A percentile compares a stretch with the other conserved stretches of the same genome.
phyloP scores from a whole-genome alignment of 192 early-diverging fungal genomes.

The Umbelopsis ramanniana region DNA sequence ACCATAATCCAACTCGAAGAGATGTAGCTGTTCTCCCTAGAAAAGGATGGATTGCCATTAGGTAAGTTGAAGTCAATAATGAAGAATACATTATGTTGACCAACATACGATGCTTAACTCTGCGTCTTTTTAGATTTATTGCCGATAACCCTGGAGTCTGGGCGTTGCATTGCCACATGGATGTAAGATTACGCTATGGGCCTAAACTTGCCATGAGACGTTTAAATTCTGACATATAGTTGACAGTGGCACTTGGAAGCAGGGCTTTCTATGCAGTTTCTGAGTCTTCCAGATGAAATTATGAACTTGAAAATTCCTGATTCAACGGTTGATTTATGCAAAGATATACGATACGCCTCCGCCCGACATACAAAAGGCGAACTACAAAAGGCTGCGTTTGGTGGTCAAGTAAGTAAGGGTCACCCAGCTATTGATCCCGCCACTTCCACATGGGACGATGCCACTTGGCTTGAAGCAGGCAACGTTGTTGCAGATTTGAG shows the following conservation, averaged over 20 bases:
- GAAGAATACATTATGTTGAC: too few species aligned
- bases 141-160: constrained; percentile 81
- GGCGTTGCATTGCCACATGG: constrained; percentile 85
- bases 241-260: constrained; percentile 14
- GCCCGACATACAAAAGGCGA: background rate
- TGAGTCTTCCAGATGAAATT: constrained; percentile 8
- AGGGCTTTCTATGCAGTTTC: constrained; percentile 11
- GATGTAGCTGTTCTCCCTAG: constrained; percentile 71
- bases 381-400: constrained; percentile 1
- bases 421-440: background rate
- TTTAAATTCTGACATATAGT: background rate
- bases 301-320: background rate
- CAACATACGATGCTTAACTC: too few species aligned
- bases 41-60: constrained; percentile 50
- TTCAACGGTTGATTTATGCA: background rate
- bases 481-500: constrained; percentile 15
- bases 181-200: constrained; percentile 17
- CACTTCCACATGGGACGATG: background rate
- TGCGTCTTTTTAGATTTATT: constrained; percentile 58
- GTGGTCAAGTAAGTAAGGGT: background rate
- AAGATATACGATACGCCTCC: background rate
- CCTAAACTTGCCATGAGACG: background rate
- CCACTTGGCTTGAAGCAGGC: background rate
- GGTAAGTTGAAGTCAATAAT: background rate
- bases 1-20: constrained; percentile 65